Evolutionary conservation across 129 eudicot species (phyloP).

Genomic region (Ambrosia artemisiifolia): DNA sequence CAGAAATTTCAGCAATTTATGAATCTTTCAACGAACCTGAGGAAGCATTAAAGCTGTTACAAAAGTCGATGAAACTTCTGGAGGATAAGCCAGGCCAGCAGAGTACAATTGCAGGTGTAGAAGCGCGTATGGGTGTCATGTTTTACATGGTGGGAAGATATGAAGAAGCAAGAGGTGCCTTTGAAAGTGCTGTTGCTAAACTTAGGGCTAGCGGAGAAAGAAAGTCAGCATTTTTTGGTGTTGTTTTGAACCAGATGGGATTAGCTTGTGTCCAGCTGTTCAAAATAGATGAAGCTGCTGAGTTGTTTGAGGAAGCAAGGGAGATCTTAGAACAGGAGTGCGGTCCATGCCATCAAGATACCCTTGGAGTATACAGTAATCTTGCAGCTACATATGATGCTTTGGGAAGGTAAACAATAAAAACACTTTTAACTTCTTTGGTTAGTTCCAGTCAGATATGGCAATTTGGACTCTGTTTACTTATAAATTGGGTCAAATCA

Average conservation of each 20-base stretch:
- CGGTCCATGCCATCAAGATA: slow-evolving; percentile 96
- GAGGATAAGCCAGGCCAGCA: slow-evolving; percentile 98
- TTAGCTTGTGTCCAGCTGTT: slow-evolving; percentile 90
- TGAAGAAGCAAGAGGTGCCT: slow-evolving; percentile 75
- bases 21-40: slow-evolving; percentile 91
- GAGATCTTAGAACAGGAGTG: slow-evolving; percentile 87
- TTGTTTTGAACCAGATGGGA: slow-evolving; percentile 94
- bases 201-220: slow-evolving; percentile 90
- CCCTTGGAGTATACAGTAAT: slow-evolving; percentile 96
- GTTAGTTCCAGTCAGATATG: background rate
- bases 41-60: slow-evolving; percentile 79
- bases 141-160: slow-evolving; percentile 85
- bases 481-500: too few relatives aligned
- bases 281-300: slow-evolving; percentile 96
- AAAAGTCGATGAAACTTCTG: slow-evolving; percentile 79
- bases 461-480: too few relatives aligned
- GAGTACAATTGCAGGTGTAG: slow-evolving; percentile 89
- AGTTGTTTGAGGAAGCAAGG: slow-evolving; percentile 94
- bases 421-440: background rate
- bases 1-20: slow-evolving; percentile 87
- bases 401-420: slow-evolving; percentile 71
- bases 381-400: slow-evolving; percentile 99
- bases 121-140: slow-evolving; percentile 97
- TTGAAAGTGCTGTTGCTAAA: slow-evolving; percentile 79
- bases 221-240: slow-evolving; percentile 96